Conservation (phyloP, 805 yeast species). For the Candida ipomoeae region DNA sequence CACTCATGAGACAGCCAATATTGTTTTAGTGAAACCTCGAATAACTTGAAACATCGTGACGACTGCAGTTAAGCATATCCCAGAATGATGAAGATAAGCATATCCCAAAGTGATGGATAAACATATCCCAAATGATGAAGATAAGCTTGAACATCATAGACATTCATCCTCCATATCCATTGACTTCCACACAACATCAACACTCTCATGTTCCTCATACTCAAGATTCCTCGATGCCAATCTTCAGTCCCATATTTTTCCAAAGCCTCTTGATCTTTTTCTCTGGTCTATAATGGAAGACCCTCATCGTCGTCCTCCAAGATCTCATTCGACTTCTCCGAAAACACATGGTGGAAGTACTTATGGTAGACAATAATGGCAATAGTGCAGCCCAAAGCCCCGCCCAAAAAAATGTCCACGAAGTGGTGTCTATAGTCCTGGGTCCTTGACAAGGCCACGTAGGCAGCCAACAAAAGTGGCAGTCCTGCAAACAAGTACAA, state of each 20-base stretch:
- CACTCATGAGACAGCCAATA: too few relatives aligned
- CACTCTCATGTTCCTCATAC: not conserved
- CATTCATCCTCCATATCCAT: too few relatives aligned
- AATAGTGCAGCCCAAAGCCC: conserved; percentile 26
- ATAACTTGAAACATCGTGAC: too few relatives aligned
- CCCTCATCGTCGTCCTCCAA: conserved; percentile 12
- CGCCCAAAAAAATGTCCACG: conserved; percentile 32
- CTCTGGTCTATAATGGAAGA: not conserved
- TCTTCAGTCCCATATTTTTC: not conserved
- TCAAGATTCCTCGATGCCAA: not conserved
- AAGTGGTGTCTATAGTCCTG: conserved; percentile 33
- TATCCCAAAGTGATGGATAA: too few relatives aligned
- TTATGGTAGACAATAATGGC: conserved; percentile 26
- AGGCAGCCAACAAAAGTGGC: conserved; percentile 23
- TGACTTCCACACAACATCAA: too few relatives aligned
- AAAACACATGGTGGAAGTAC: conserved; percentile 23
- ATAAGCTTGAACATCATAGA: too few relatives aligned
- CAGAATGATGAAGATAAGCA: too few relatives aligned
- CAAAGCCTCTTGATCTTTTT: not conserved
- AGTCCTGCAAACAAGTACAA: conserved; percentile 11
- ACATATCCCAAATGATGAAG: too few relatives aligned
- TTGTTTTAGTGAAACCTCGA: too few relatives aligned
- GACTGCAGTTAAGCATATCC: too few relatives aligned
- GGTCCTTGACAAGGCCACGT: conserved; percentile 24
- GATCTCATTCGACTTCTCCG: conserved; percentile 10